These are phyloP conservation scores for Uronychia binucleata DNA, from an alignment of 73 alveolate species.

Conservation along the genomic window DNA sequence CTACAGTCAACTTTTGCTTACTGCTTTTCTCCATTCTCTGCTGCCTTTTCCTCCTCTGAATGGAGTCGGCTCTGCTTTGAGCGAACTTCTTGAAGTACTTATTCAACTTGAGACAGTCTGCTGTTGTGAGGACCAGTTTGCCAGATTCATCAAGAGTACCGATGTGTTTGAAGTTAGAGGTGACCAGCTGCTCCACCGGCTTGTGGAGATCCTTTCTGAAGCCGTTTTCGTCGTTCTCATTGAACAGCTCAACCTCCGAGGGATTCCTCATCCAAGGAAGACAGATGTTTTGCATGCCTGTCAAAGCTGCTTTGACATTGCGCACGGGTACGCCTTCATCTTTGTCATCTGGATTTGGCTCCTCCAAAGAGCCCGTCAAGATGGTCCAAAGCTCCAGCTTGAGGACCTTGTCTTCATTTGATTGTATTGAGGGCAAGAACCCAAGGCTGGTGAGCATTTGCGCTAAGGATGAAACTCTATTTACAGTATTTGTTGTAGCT, in stretches of 20 bases:
- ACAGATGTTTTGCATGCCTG: neutral
- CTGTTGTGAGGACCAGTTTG: neutral
- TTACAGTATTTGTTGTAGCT: neutral
- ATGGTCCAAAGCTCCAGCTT: neutral
- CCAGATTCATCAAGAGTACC: neutral
- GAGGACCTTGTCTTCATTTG: neutral
- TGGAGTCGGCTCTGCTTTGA: neutral
- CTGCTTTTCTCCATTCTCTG: neutral
- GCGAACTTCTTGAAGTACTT: neutral
- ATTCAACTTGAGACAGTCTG: neutral
- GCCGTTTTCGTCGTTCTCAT: neutral
- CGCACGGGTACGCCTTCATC: neutral
- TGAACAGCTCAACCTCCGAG: neutral
- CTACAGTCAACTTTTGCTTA: neutral
- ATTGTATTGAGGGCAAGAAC: neutral
- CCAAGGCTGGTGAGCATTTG: neutral
- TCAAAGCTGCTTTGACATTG: neutral
- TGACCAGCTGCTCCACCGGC: neutral
- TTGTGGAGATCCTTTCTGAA: neutral
- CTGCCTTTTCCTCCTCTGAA: neutral
- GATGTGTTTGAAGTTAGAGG: neutral
- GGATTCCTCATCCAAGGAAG: neutral
- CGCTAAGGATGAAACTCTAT: no score
- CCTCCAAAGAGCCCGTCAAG: neutral
- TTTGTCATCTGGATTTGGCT: neutral